phyloP scores from a whole-genome alignment of 2,329 filamentous ascomycete genomes.

The Fusarium sp. region DNA sequence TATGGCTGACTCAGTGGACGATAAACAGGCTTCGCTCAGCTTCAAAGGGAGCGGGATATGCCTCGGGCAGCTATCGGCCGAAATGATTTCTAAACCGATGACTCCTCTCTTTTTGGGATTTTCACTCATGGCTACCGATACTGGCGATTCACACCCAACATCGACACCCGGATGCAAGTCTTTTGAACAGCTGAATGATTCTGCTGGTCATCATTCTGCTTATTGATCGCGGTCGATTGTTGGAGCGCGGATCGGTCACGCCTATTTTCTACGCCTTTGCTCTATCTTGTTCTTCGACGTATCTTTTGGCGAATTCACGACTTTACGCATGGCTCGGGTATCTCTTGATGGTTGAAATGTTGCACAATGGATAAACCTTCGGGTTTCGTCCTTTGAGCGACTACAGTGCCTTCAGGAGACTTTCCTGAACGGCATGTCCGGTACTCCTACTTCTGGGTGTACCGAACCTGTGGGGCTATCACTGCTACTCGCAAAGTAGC shows the following conservation, averaged over 20 bases:
- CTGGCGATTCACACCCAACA: constrained; percentile 41
- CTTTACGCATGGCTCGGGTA: constrained; percentile 54
- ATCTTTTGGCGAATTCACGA: constrained; percentile 47
- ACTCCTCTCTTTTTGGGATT: constrained; percentile 27
- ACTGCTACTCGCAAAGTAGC: constrained; percentile 13
- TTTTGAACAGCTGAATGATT: constrained; percentile 31
- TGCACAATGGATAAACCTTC: constrained; percentile 12
- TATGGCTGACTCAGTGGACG: constrained; percentile 85
- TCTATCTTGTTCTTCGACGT: constrained; percentile 57
- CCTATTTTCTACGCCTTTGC: constrained; percentile 49
- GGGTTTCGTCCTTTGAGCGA: constrained; percentile 10
- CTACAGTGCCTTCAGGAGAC: constrained; percentile 27
- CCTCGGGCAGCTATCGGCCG: constrained; percentile 53
- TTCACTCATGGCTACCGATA: constrained; percentile 37
- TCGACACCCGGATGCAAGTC: constrained; percentile 42
- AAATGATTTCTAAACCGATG: constrained; percentile 42
- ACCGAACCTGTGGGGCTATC: constrained; percentile 39
- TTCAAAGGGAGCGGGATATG: constrained; percentile 72
- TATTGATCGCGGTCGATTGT: constrained; percentile 43
- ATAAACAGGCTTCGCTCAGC: constrained; percentile 86
- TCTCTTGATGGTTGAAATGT: constrained; percentile 35
- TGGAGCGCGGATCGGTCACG: constrained; percentile 39
- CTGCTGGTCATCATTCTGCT: constrained; percentile 34
- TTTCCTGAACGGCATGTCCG: constrained; percentile 54
- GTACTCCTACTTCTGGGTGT: constrained; percentile 45